Conservation (phyloP, 805 yeast genomes). For the Huiozyma sinensis region DNA sequence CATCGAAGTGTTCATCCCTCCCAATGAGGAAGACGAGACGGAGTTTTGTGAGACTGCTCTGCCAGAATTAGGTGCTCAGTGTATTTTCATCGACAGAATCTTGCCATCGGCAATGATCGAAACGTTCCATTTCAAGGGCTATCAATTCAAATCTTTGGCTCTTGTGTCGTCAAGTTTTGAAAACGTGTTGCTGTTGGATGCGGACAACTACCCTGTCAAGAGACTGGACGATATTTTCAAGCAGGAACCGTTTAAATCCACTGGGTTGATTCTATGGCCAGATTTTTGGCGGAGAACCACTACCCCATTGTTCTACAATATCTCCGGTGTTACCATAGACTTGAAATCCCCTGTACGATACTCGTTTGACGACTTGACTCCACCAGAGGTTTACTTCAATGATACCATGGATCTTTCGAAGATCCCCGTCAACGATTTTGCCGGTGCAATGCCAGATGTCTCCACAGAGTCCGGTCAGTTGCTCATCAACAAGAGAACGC, state of each 20-base stretch:
- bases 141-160: constrained; percentile 49
- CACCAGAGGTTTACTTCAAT: constrained; percentile 17
- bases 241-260: constrained; percentile 41
- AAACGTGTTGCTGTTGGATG: constrained; percentile 59
- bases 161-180: constrained; percentile 63
- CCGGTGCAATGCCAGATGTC: constrained; percentile 58
- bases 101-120: constrained; percentile 38
- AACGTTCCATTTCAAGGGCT: constrained; percentile 31
- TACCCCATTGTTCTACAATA: constrained; percentile 58
- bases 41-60: constrained; percentile 51
- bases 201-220: constrained; percentile 63
- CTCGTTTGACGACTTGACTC: constrained; percentile 27
- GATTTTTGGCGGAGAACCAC: constrained; percentile 85
- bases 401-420: constrained; percentile 17
- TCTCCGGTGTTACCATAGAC: constrained; percentile 47
- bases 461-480: constrained; percentile 66
- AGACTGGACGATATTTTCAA: constrained; percentile 52
- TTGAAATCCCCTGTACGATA: constrained; percentile 29
- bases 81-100: constrained; percentile 55
- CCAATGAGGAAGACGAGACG: constrained; percentile 45
- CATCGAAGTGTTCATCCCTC: constrained; percentile 67
- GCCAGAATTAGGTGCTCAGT: constrained; percentile 44
- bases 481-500: constrained; percentile 49
- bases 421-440: constrained; percentile 46
- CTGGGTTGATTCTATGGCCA: constrained; percentile 62